Conservation (phyloP, 2,329 filamentous ascomycete species). For the Truncatella angustata region DNA sequence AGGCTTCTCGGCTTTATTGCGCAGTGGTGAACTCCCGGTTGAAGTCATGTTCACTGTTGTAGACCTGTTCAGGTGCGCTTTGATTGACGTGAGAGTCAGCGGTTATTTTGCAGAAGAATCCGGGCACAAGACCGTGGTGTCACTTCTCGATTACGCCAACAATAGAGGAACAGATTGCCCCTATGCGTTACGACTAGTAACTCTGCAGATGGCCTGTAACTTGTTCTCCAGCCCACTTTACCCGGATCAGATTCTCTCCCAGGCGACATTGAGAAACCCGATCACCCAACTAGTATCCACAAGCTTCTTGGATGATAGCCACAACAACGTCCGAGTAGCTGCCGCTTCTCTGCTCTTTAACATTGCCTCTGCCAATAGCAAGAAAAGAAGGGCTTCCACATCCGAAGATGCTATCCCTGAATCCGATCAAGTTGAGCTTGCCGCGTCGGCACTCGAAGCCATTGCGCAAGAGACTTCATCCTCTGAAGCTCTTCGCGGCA, state of each 20-base stretch:
- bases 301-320: constrained; percentile 74
- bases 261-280: constrained; percentile 49
- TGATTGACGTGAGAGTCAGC: constrained; percentile 75
- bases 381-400: constrained; percentile 56
- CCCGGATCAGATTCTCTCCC: constrained; percentile 57
- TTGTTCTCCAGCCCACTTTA: constrained; percentile 76
- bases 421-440: constrained; percentile 74
- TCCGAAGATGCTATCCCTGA: constrained; percentile 60
- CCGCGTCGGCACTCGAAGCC: constrained; percentile 77
- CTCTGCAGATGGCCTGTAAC: constrained; percentile 81
- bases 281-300: constrained; percentile 71
- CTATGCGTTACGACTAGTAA: constrained; percentile 80
- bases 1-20: constrained; percentile 62
- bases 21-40: constrained; percentile 53
- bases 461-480: constrained; percentile 59
- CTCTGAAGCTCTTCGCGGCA: constrained; percentile 71
- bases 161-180: constrained; percentile 55
- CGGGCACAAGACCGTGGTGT: constrained; percentile 59
- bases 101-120: constrained; percentile 80
- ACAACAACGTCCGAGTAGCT: constrained; percentile 74
- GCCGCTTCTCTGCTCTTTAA: constrained; percentile 85
- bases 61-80: constrained; percentile 78
- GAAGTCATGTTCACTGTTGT: constrained; percentile 76
- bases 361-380: constrained; percentile 68
- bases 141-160: constrained; percentile 61